phyloP scores from a whole-genome alignment of 192 early-diverging fungal genomes.

The Linnemannia schmuckeri region DNA sequence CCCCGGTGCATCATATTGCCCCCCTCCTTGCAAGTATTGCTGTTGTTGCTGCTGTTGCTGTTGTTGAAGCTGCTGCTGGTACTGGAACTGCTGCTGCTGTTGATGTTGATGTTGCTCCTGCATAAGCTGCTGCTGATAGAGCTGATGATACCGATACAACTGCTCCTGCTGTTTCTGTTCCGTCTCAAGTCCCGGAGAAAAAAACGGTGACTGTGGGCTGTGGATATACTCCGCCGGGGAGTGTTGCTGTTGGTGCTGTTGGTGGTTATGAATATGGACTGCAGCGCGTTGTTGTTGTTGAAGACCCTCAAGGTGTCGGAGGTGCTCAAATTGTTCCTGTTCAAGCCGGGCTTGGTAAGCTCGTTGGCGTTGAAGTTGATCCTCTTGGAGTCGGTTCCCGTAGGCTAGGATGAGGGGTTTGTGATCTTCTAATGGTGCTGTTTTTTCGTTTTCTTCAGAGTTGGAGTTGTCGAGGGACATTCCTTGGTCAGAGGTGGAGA shows the following conservation, averaged over 20 bases:
- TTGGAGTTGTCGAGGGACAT: conserved; percentile 26
- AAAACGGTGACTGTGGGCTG: not conserved
- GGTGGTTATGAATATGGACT: not conserved
- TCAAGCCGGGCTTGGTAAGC: not conserved
- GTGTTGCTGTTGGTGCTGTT: not conserved
- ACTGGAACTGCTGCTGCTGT: not conserved
- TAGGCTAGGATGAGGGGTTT: conserved; percentile 13
- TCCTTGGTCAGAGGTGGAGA: not conserved
- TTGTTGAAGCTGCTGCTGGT: not conserved
- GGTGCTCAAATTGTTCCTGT: not conserved
- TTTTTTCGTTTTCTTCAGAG: not conserved
- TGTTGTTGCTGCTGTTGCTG: conserved; percentile 8
- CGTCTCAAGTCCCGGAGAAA: not conserved
- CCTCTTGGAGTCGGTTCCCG: conserved; percentile 7
- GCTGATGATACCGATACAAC: not conserved
- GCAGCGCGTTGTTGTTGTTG: conserved; percentile 13
- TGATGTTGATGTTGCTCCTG: not conserved
- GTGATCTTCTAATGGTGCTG: conserved; percentile 26
- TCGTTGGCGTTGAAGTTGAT: conserved; percentile 6
- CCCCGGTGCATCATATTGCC: not conserved
- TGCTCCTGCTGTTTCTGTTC: not conserved
- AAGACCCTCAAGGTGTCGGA: not conserved
- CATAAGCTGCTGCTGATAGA: conserved; percentile 2
- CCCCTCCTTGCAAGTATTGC: not conserved
- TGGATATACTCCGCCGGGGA: not conserved